Evolutionary conservation across 2,329 filamentous ascomycete species (phyloP), one percentile per base, ranked within the genome.

Genomic region (Talaromyces sp.): DNA sequence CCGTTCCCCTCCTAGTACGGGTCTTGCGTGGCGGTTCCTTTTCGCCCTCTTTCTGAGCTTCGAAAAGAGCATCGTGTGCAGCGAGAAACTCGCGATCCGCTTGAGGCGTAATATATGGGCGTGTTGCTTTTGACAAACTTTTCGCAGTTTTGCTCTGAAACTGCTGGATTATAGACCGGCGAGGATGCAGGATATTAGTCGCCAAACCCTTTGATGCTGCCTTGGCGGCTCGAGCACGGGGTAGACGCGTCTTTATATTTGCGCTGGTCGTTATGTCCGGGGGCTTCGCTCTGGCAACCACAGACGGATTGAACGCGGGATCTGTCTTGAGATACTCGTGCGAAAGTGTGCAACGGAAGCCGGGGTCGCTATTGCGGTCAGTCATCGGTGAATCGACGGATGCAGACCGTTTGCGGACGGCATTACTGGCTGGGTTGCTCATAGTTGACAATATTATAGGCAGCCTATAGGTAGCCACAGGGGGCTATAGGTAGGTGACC

Each of bases 301-400:
- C 63, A 3, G 68, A 65, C 15, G 76, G 73, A 63, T 76, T 75
- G 68, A 79, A 78, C 8, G 76, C 77, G 10, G 77, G 71, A 63
- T 78, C 71, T 8, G 59, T 63, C 47, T 67, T 66, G 31, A 66
- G 64, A 56, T 58, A 66, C 10, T 63, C 61, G 56, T 66, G 51
- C 19, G 66, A 66, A 53, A 62, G 27, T 1, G 45, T 51, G 59
- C 13, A 61, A 11, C 13, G 31, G 6, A 53, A 10, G n/a, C 25
- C 22, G 19, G 17, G 11, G n/a, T 49, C 45, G 25, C 19, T 31
- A n/a, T 31, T 27, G 25, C 10, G 8, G 3, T 19, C 15, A 2
- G 8, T 54, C 1, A 19, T 13, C 15, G 17, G 27, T 6, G 51
- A 54, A 11, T 31, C 51, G 51, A 54, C 51, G 17, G 51, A 54